Base-by-base conservation (phyloP, 305 asterid genomes). In the Petunia hybrid region DNA sequence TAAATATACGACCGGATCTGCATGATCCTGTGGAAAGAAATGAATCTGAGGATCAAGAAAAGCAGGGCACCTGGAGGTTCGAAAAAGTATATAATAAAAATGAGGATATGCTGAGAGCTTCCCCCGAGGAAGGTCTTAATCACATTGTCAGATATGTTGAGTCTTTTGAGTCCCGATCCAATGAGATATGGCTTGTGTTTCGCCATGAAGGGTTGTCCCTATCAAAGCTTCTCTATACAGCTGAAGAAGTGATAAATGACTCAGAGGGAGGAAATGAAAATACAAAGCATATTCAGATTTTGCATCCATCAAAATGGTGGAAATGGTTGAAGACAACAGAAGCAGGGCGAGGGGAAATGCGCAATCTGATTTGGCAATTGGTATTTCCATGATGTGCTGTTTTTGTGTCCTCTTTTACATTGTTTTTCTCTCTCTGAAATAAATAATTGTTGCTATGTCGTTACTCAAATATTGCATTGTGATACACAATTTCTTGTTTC, bases 291-390 rank as follows among this genome's bases (percentile, higher is more conserved):
- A 85, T 92, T 82, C 97, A 93, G 88, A 89, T 94, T 85, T 89
- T 96, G 86, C 98, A 90, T 81, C 97, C 99, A 80, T 96, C 99
- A 88, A 91, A 89, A 83, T 96, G 99, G 99, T 96, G 99, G 99
- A 91, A 91, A 82, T 90, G 98, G 99, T 87, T 96, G 89, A 96
- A 90, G 92, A 91, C 93, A 81, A 93, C 98, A 57, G 92, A 93
- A 87, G 93, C 95, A 85, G 99, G 99, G 80, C 90, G 88, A 85
- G 93, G 89, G 88, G 98, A 93, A 92, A 89, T 93, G 89, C 94
- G 96, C 73, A 89, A 87, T 86, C 90, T 96, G 76, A 90, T 96
- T 87, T 81, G 91, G 89, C 99, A 96, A 87, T 88, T 96, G 95
- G 99, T 96, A 94, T 80, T 90, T 80, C 71, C 74, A 38, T 86